Evolutionary conservation across 139 green algal genomes (phyloP).

Genomic region (Dunaliella sp.): DNA sequence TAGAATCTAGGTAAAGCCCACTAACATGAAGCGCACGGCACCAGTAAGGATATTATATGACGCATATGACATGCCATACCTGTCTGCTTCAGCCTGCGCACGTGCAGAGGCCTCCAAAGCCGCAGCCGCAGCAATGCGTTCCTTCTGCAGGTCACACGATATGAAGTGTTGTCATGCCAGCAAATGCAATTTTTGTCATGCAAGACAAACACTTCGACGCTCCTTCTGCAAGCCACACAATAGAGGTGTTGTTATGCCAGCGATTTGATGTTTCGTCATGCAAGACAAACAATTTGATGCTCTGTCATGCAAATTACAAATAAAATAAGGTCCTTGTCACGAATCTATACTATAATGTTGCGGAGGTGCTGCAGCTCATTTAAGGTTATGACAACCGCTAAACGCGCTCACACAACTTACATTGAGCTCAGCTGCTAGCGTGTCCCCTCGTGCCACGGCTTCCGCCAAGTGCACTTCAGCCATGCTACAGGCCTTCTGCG

Average conservation of each 20-base stretch:
- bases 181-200: neutral
- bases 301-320: neutral
- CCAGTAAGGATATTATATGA: too few species aligned
- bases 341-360: neutral
- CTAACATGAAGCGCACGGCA: too few species aligned
- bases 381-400: neutral
- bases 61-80: too few species aligned
- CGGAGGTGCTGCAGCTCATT: neutral
- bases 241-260: neutral
- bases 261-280: neutral
- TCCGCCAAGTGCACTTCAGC: slow-evolving; percentile 23
- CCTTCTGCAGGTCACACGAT: neutral
- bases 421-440: neutral
- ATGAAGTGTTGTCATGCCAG: neutral
- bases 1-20: too few species aligned
- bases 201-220: neutral
- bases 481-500: neutral
- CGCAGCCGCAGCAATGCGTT: neutral
- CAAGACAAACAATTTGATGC: neutral
- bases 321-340: neutral
- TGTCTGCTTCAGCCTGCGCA: slow-evolving; percentile 26
- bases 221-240: neutral
- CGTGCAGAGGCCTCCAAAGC: neutral
- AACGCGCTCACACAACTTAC: neutral
- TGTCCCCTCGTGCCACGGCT: neutral